Evolutionary conservation across 2,329 filamentous ascomycete species (phyloP).

Genomic region (Hypocrella siamensis): DNA sequence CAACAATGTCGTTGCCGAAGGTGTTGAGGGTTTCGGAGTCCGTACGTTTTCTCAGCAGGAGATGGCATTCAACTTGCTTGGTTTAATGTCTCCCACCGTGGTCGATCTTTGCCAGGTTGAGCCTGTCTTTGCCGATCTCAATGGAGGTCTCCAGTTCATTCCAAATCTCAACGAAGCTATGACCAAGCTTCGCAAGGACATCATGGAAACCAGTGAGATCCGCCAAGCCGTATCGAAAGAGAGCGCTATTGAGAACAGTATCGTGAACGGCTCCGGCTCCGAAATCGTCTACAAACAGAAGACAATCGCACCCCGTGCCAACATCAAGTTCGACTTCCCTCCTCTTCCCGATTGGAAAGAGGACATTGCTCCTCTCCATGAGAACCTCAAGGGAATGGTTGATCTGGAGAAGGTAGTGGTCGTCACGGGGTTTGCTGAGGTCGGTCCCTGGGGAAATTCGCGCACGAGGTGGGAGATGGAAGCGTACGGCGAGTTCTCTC

Average conservation of each 20-base stretch:
- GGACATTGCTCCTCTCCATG: conserved; percentile 79
- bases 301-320: conserved; percentile 81
- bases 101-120: conserved; percentile 92
- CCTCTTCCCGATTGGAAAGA: conserved; percentile 78
- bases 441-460: conserved; percentile 97
- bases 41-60: conserved; percentile 98
- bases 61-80: conserved; percentile 97
- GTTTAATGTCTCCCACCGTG: conserved; percentile 85
- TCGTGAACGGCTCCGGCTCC: conserved; percentile 85
- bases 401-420: conserved; percentile 97
- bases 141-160: conserved; percentile 94
- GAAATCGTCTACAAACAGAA: conserved; percentile 93
- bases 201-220: conserved; percentile 89
- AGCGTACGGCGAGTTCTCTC: conserved; percentile 85
- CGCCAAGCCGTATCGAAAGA: conserved; percentile 90
- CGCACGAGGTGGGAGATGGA: conserved; percentile 99
- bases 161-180: conserved; percentile 89
- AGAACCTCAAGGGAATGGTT: conserved; percentile 89
- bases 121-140: conserved; percentile 92
- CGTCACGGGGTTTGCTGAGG: conserved; percentile 88
- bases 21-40: conserved; percentile 89
- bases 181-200: conserved; percentile 83
- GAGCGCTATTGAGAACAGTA: conserved; percentile 90
- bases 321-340: conserved; percentile 96
- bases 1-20: conserved; percentile 95